phyloP scores from a whole-genome alignment of 2,329 filamentous ascomycete genomes.

The Stemphylium lycopersici region DNA sequence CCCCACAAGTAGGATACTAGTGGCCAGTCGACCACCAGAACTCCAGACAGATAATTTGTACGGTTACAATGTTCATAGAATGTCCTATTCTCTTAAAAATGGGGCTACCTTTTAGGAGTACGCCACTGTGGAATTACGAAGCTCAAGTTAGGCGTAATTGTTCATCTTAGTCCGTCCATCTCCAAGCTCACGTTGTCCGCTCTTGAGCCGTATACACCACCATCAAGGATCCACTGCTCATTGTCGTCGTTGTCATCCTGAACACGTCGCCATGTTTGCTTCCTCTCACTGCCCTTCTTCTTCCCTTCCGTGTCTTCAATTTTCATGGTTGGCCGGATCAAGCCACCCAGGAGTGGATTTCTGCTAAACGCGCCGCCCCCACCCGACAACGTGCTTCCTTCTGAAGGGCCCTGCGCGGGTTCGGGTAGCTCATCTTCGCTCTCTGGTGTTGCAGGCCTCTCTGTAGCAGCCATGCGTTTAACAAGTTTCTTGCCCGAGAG shows the following conservation, averaged over 20 bases:
- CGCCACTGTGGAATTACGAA: too few species aligned
- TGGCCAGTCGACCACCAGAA: too few species aligned
- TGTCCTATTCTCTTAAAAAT: too few species aligned
- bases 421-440: conserved; percentile 58
- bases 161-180: conserved; percentile 19
- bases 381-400: conserved; percentile 30
- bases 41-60: too few species aligned
- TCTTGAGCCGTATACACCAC: conserved; percentile 53
- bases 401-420: conserved; percentile 32
- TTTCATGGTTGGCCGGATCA: conserved; percentile 68
- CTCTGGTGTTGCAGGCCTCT: conserved; percentile 59
- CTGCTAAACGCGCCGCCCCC: conserved; percentile 67
- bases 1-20: too few species aligned
- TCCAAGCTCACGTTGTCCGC: conserved; percentile 24
- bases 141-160: too few species aligned
- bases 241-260: conserved; percentile 62
- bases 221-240: conserved; percentile 60
- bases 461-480: conserved; percentile 67
- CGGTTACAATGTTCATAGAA: too few species aligned
- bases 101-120: too few species aligned
- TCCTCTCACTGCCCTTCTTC: conserved; percentile 46
- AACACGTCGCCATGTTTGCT: conserved; percentile 56
- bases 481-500: conserved; percentile 78
- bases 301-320: conserved; percentile 61
- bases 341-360: conserved; percentile 69